Evolutionary conservation across 805 yeast genomes (phyloP).

Genomic region (Metschnikowia dekortorum): DNA sequence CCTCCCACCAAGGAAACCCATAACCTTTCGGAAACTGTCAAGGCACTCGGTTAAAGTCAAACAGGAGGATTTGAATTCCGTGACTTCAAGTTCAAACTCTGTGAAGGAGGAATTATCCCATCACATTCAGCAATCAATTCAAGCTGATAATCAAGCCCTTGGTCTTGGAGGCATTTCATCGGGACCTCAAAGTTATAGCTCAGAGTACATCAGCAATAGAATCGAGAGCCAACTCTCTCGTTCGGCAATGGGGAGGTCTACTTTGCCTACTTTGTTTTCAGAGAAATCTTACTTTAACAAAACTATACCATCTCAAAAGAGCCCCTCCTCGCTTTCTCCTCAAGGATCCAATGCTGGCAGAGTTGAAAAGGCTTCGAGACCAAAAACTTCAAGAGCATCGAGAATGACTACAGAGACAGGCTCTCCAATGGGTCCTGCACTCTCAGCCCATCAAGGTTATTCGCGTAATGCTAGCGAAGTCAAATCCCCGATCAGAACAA

Average conservation of each 20-base stretch:
- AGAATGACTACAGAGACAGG: slow-evolving; percentile 1
- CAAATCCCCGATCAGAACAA: no score
- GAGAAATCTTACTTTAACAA: slow-evolving; percentile 4
- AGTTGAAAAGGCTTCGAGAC: background rate
- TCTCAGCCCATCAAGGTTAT: background rate
- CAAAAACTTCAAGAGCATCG: background rate
- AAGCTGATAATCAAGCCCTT: background rate
- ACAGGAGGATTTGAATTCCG: background rate
- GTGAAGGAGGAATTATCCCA: background rate
- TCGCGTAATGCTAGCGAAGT: no score
- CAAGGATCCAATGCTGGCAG: background rate
- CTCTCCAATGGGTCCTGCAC: background rate
- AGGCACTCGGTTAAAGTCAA: slow-evolving; percentile 14
- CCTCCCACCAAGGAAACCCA: slow-evolving; percentile 37
- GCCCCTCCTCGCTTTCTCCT: background rate
- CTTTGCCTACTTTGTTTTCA: background rate
- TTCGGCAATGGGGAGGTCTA: background rate
- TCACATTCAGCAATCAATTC: background rate
- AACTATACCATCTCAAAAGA: background rate
- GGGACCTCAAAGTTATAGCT: background rate
- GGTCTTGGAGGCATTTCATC: background rate
- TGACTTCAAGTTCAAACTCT: background rate
- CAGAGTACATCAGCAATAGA: background rate
- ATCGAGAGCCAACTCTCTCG: slow-evolving; percentile 1
- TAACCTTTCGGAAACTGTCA: slow-evolving; percentile 14